Evolutionary conservation across 192 early-diverging fungal species (phyloP), one percentile per base, ranked within the genome.

Genomic region (Linnemannia zychae): DNA sequence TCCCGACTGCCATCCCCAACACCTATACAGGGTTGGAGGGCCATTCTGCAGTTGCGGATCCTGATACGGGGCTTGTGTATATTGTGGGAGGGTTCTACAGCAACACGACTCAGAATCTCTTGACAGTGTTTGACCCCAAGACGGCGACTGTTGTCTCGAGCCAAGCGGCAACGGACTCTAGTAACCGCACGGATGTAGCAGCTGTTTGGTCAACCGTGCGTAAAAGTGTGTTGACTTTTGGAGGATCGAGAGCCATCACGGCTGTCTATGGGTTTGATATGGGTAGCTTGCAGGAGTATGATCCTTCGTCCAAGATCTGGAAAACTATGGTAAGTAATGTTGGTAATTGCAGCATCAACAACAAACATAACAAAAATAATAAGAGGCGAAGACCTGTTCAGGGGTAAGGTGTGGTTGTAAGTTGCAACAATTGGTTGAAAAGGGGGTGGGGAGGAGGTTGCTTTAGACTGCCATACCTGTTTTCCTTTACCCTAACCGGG

Each of bases 221-320:
- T n/a, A 79, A 79, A 7, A 67, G 67, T 11, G 60, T 85, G 20
- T 49, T 85, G 60, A 73, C 72, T 0, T 75, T 85, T 74, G 82
- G 82, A 44, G 82, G 82, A 18, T 79, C 82, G 15, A 40, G 76
- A 31, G 82, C 72, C 4, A 31, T 57, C 3, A 49, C 20, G 15
- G 15, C 16, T 17, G n/a, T 67, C 1, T 33, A 37, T 36, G 76
- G 76, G 11, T 44, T 78, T 31, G 82, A 74, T 6, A 6, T 83
- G 75, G 20, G n/a, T 0, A 73, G 20, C 6, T 15, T 83, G 7
- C 49, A 31, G 3, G 81, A 83, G 65, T 77, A 74, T 28, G 75
- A 83, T 37, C 75, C 81, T 4, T 48, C 57, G 15, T 36, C 50
- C 22, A 40, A 3, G 20, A 33, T 46, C 31, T 77, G 81, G 74